Percentiles rank a stretch among this genome's conserved stretches.
These are phyloP conservation scores for Parathielavia hyrcaniae DNA, from an alignment of 495 filamentous ascomycete species.

Conservation along the genomic window DNA sequence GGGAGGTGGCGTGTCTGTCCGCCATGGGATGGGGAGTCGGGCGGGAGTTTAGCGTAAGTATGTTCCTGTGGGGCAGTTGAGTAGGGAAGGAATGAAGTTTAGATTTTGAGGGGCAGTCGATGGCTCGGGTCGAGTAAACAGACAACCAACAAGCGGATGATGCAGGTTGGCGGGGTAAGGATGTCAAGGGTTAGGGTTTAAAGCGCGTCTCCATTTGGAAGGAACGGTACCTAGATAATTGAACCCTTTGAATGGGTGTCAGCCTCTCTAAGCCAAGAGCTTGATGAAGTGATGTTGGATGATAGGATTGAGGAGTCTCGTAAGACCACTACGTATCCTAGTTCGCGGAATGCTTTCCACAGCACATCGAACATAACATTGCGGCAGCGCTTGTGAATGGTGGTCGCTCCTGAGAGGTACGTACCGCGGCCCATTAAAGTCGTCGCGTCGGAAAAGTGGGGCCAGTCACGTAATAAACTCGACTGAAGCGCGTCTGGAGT, in stretches of 20 bases:
- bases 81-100: neutral
- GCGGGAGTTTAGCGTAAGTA: neutral
- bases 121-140: neutral
- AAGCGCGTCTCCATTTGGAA: neutral
- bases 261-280: neutral
- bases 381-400: neutral
- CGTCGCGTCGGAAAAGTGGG: conserved; percentile 30
- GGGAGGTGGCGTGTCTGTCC: conserved; percentile 11
- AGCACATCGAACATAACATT: no score
- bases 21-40: neutral
- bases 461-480: conserved; percentile 30
- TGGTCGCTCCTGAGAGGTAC: neutral
- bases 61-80: neutral
- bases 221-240: no score
- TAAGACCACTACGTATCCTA: no score
- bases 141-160: no score
- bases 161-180: neutral
- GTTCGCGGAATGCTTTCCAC: no score
- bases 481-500: conserved; percentile 24
- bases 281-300: no score
- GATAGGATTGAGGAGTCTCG: no score
- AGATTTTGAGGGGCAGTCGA: neutral
- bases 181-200: neutral
- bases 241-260: no score
- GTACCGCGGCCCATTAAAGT: conserved; percentile 24